Evolutionary conservation across 352 stramenopile genomes (phyloP).

Genomic region (Pythium dissimile): DNA sequence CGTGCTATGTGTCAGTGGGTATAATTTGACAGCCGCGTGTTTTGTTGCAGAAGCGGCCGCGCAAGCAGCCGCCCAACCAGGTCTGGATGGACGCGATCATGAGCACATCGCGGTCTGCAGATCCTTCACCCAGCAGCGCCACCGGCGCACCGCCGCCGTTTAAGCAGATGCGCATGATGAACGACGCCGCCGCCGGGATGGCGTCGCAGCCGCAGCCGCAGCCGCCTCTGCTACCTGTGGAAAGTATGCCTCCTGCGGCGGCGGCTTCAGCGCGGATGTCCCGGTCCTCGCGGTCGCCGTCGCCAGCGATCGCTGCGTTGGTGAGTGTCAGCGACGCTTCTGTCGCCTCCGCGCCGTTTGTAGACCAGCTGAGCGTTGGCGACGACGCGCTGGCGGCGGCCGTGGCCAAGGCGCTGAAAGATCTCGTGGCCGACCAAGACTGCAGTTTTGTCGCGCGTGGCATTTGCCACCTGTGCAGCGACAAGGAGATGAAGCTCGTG

Average conservation of each 20-base stretch:
- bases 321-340: not conserved
- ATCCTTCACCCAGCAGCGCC: constrained; percentile 17
- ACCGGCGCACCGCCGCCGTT: not conserved
- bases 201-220: not conserved
- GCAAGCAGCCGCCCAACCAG: constrained; percentile 45
- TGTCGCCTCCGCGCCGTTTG: not conserved
- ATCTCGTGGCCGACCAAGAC: constrained; percentile 50
- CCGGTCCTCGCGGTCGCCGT: constrained; percentile 12
- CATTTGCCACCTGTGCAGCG: constrained; percentile 62
- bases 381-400: constrained; percentile 36
- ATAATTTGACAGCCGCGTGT: too few relatives aligned
- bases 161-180: constrained; percentile 1
- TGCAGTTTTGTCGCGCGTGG: constrained; percentile 76
- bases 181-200: not conserved
- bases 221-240: not conserved
- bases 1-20: not conserved
- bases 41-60: constrained; percentile 14
- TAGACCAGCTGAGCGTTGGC: constrained; percentile 33
- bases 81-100: constrained; percentile 74
- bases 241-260: not conserved
- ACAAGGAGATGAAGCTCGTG: constrained; percentile 40
- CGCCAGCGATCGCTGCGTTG: not conserved
- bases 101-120: constrained; percentile 45
- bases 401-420: constrained; percentile 50
- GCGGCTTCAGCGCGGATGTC: too few relatives aligned